phyloP scores from a whole-genome alignment of 805 yeast species.

The Cyberlindnera subsufficiens region DNA sequence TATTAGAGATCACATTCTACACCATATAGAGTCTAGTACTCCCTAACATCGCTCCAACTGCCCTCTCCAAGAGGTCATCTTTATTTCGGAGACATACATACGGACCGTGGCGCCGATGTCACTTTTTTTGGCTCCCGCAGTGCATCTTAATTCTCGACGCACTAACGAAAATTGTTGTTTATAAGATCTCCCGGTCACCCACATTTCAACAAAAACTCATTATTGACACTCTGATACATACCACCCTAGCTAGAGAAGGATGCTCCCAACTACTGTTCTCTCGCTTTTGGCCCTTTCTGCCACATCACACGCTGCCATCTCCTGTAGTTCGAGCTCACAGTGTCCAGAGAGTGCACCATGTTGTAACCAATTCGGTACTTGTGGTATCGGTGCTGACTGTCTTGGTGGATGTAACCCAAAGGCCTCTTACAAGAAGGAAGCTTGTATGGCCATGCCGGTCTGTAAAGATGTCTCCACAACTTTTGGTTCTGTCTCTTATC shows the following conservation, averaged over 20 bases:
- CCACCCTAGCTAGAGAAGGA: neutral
- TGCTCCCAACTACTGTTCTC: constrained; percentile 6
- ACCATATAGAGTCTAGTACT: too few relatives aligned
- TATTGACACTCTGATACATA: neutral
- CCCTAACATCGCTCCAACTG: too few relatives aligned
- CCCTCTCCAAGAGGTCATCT: too few relatives aligned
- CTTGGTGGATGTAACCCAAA: constrained; percentile 84
- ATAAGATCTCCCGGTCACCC: too few relatives aligned
- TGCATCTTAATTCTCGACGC: too few relatives aligned
- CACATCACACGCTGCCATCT: constrained; percentile 5
- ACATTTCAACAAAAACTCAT: too few relatives aligned
- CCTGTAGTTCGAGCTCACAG: constrained; percentile 45
- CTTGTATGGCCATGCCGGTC: constrained; percentile 85
- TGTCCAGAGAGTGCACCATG: constrained; percentile 83
- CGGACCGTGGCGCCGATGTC: too few relatives aligned
- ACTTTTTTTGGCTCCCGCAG: too few relatives aligned
- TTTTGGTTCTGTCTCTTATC: constrained; percentile 30
- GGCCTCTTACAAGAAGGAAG: constrained; percentile 27
- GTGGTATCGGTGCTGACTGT: constrained; percentile 77
- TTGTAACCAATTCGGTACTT: constrained; percentile 73
- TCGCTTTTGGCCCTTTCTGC: constrained; percentile 6
- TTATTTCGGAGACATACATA: too few relatives aligned
- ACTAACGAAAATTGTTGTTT: too few relatives aligned
- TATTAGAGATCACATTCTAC: too few relatives aligned
- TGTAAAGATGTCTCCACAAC: constrained; percentile 46